Evolutionary conservation across 352 stramenopile species (phyloP).

Genomic region (Phytophthora pluvialis): DNA sequence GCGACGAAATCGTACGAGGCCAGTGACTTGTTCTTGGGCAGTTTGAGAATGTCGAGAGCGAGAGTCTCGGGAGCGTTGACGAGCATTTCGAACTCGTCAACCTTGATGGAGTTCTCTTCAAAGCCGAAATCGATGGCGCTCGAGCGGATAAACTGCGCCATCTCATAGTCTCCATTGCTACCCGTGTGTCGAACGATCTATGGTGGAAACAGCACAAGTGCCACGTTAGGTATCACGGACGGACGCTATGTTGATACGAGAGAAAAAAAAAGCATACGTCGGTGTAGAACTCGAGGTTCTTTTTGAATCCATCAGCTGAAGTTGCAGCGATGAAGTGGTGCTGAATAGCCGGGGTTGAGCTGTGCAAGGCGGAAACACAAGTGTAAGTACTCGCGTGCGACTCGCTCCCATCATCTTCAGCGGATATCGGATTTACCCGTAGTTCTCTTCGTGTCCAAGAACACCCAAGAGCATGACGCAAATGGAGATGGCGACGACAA

Average conservation of each 20-base stretch:
- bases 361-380: constrained; percentile 15
- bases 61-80: constrained; percentile 75
- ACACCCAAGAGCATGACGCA: constrained; percentile 72
- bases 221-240: background rate
- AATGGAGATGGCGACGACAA: constrained; percentile 66
- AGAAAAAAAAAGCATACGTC: constrained; percentile 33
- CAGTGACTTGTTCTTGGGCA: constrained; percentile 32
- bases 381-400: constrained; percentile 1
- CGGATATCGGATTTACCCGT: constrained; percentile 44
- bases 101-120: constrained; percentile 72
- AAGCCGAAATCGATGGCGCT: constrained; percentile 80
- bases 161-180: constrained; percentile 67
- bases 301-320: constrained; percentile 62
- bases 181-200: constrained; percentile 68
- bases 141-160: constrained; percentile 79
- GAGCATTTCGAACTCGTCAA: constrained; percentile 87
- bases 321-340: constrained; percentile 82
- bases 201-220: background rate
- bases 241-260: background rate
- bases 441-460: constrained; percentile 72
- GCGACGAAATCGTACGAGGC: constrained; percentile 36
- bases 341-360: constrained; percentile 73
- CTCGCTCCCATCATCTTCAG: background rate
- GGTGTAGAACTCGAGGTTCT: constrained; percentile 81
- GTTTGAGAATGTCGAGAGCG: constrained; percentile 45